Evolutionary conservation across 2,329 filamentous ascomycete genomes (phyloP).

Genomic region (Penicillium glabrum): DNA sequence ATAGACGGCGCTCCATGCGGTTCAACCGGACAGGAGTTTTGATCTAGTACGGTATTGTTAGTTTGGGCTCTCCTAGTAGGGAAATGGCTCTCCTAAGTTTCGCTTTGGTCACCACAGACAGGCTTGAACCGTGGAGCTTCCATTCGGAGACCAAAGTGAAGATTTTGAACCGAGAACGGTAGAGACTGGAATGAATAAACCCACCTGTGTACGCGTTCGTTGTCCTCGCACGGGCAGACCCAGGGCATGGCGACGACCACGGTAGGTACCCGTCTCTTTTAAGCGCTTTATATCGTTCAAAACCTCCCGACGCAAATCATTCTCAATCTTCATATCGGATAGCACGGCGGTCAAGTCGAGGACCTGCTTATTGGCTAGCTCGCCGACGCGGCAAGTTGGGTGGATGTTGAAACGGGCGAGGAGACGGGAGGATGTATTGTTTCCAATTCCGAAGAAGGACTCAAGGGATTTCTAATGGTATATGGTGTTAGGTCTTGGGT

Average conservation of each 20-base stretch:
- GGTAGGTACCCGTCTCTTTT: conserved; percentile 86
- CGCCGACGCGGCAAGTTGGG: conserved; percentile 74
- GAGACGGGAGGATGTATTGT: conserved; percentile 67
- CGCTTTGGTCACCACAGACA: background rate
- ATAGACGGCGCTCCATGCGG: conserved; percentile 54
- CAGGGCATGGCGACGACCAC: conserved; percentile 90
- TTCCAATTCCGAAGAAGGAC: conserved; percentile 83
- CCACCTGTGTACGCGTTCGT: conserved; percentile 73
- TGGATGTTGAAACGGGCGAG: conserved; percentile 90
- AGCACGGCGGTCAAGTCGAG: conserved; percentile 81
- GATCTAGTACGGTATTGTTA: conserved; percentile 46
- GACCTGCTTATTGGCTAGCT: conserved; percentile 72
- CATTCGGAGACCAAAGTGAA: too few relatives aligned
- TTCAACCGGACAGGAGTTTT: conserved; percentile 61
- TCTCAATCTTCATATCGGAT: conserved; percentile 90
- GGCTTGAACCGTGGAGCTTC: too few relatives aligned
- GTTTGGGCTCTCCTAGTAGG: background rate
- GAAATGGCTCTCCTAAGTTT: background rate
- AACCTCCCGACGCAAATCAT: conserved; percentile 74
- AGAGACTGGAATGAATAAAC: conserved; percentile 14
- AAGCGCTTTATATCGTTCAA: conserved; percentile 82
- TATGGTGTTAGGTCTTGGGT: conserved; percentile 9
- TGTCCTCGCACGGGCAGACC: conserved; percentile 88
- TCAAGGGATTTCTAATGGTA: conserved; percentile 58
- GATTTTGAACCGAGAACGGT: too few relatives aligned